phyloP scores from a whole-genome alignment of 83 land plant genomes.

The Picea abies region DNA sequence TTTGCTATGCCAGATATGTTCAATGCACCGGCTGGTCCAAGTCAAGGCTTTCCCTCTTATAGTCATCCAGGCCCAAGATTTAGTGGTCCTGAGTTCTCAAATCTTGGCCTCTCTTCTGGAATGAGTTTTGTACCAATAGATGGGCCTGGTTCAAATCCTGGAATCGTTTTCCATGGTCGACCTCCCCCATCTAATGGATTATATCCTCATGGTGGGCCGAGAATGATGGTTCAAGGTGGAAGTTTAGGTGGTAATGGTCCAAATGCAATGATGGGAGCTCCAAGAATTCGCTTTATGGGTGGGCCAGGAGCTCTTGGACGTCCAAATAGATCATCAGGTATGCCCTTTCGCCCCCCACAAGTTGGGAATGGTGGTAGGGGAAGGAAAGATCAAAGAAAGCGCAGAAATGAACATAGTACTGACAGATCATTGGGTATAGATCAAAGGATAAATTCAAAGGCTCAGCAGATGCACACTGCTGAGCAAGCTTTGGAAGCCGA shows the following conservation, averaged over 20 bases:
- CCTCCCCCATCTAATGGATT: constrained; percentile 61
- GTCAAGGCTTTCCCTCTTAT: constrained; percentile 76
- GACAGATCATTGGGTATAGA: constrained; percentile 45
- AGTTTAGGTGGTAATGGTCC: constrained; percentile 32
- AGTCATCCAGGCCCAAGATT: constrained; percentile 65
- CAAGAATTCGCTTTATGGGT: constrained; percentile 66
- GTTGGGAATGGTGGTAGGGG: constrained; percentile 42
- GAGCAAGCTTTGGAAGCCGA: constrained; percentile 44
- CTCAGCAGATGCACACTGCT: constrained; percentile 35
- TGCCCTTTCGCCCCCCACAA: constrained; percentile 61
- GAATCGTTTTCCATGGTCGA: constrained; percentile 77
- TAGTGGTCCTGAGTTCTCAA: constrained; percentile 30
- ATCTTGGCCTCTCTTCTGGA: constrained; percentile 13
- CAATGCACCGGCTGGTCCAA: constrained; percentile 47
- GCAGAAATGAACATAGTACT: constrained; percentile 31
- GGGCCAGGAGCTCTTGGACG: constrained; percentile 50
- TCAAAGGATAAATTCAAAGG: constrained; percentile 32
- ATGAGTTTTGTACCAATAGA: constrained; percentile 47
- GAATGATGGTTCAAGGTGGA: constrained; percentile 76
- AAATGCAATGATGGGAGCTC: constrained; percentile 43
- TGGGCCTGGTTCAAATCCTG: constrained; percentile 51
- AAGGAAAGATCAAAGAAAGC: constrained; percentile 41
- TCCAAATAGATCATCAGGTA: constrained; percentile 58
- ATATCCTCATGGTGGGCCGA: constrained; percentile 61
- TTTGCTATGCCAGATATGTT: constrained; percentile 70